Evolutionary conservation across 495 filamentous ascomycete genomes (phyloP), one percentile per base, ranked within the genome.

Genomic region (Podospora comata): DNA sequence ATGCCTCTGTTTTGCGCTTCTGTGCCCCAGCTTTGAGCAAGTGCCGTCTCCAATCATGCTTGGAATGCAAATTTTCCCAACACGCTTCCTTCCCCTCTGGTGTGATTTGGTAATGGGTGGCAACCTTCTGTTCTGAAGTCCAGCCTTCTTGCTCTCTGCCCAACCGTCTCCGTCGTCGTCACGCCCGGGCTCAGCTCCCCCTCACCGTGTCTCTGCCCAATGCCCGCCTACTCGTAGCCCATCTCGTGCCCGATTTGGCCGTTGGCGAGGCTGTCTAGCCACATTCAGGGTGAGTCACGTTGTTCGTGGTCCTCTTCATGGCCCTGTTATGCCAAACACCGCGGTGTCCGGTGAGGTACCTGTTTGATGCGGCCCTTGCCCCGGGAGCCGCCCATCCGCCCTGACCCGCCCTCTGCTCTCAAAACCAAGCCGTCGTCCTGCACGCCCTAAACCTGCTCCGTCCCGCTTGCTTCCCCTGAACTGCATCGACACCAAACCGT

Each of bases 31-130:
- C 39, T 48, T 48, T 48, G 39, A 48, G 39, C 1, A 48, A 26
- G 61, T 63, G 61, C 61, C 61, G 61, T 63, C 53, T 59, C 11
- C 30, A 26, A 19, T 23, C 27, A 30, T 34, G 60, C 13, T 7
- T 15, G 30, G 5, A 20, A 58, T 58, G 62, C 15, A 64, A 64
- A 53, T 48, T 19, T 28, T n/a, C 61, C 61, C 44, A 28, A 48
- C 18, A 39, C 30, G 30, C n/a, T 28, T 20, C 56, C n/a, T 28
- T 20, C 56, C 60, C 23, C 62, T 65, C 58, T 67, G 74, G 60
- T 76, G 74, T 76, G 74, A 76, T 76, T 76, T 76, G 74, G 74
- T 73, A 76, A 76, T 74, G 58, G 69, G 74, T 72, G 72, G 70
- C 74, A 66, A 73, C 39, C 48, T n/a, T 9, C 20, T 34, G 54